These are phyloP conservation scores for Keithomyces neogunnii DNA, from an alignment of 2,329 filamentous ascomycete genomes.

Conservation along the genomic window DNA sequence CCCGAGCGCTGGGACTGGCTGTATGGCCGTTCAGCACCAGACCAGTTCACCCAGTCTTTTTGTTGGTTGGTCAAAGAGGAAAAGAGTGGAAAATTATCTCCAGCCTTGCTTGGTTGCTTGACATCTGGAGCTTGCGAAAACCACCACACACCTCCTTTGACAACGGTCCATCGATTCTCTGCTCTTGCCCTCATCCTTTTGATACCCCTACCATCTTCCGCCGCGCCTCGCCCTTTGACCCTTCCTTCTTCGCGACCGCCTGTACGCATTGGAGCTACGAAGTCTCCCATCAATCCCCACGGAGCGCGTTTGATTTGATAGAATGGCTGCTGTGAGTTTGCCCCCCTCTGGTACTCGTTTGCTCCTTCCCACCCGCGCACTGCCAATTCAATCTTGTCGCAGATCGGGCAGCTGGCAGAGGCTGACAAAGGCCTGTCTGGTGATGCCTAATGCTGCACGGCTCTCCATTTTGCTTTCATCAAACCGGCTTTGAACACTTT, in stretches of 20 bases:
- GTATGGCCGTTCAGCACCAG: neutral
- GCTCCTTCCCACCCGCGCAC: conserved; percentile 6
- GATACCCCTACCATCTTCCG: conserved; percentile 21
- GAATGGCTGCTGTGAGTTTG: conserved; percentile 35
- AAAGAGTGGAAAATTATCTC: conserved; percentile 22
- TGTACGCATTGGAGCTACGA: conserved; percentile 3
- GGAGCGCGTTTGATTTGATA: conserved; percentile 22
- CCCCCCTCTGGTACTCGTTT: conserved; percentile 4
- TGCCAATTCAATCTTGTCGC: neutral
- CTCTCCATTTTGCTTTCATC: neutral
- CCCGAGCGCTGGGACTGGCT: conserved; percentile 1
- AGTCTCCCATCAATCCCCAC: conserved; percentile 3
- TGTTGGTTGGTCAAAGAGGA: too few relatives aligned
- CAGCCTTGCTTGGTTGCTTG: conserved; percentile 20
- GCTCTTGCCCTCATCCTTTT: conserved; percentile 19
- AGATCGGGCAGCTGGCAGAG: conserved; percentile 7
- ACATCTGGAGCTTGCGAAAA: conserved; percentile 23
- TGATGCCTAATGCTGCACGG: neutral
- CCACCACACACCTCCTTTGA: conserved; percentile 17
- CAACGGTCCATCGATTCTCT: conserved; percentile 18
- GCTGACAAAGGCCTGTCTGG: neutral
- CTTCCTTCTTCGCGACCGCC: neutral
- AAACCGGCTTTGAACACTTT: neutral
- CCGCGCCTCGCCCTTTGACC: conserved; percentile 8
- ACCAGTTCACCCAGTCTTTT: too few relatives aligned